phyloP scores from a whole-genome alignment of 495 filamentous ascomycete genomes.

The Podospora appendiculata region DNA sequence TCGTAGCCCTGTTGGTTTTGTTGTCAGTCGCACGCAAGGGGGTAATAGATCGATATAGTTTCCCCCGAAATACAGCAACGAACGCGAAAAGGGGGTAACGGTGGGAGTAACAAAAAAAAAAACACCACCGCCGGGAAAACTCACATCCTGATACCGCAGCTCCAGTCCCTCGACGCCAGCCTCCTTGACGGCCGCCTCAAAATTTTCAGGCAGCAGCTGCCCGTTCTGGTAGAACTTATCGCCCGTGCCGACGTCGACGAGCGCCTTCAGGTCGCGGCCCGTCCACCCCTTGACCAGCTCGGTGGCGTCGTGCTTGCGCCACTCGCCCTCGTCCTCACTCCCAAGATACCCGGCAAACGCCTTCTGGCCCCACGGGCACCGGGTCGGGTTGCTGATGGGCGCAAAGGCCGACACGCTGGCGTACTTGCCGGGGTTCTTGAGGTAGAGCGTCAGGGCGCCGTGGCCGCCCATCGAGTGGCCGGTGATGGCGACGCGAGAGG shows the following conservation, averaged over 20 bases:
- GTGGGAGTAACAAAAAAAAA: not conserved
- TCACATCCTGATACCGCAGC: slow-evolving; percentile 71
- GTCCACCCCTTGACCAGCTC: slow-evolving; percentile 64
- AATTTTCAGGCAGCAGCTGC: slow-evolving; percentile 90
- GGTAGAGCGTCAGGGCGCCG: slow-evolving; percentile 83
- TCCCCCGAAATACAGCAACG: too few species aligned
- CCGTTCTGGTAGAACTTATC: slow-evolving; percentile 94
- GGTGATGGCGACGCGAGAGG: slow-evolving; percentile 63
- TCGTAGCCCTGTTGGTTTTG: slow-evolving; percentile 62
- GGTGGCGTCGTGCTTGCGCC: slow-evolving; percentile 88
- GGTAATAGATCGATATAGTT: not conserved
- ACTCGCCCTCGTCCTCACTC: slow-evolving; percentile 56
- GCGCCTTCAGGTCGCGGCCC: slow-evolving; percentile 53
- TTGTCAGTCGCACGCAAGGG: not conserved
- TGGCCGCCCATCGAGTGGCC: slow-evolving; percentile 97
- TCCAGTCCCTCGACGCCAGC: slow-evolving; percentile 57
- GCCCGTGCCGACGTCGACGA: slow-evolving; percentile 86
- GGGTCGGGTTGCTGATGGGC: slow-evolving; percentile 79
- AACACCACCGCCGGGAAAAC: slow-evolving; percentile 7
- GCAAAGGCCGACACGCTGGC: slow-evolving; percentile 83
- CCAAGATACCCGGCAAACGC: slow-evolving; percentile 86
- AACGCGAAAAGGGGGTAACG: not conserved
- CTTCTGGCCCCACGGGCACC: slow-evolving; percentile 92
- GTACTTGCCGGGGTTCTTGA: slow-evolving; percentile 86
- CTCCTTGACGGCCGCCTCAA: slow-evolving; percentile 69